Evolutionary conservation across 1,284 basidiomycete genomes (phyloP).

Genomic region (Sanghuangporus sanghuang): DNA sequence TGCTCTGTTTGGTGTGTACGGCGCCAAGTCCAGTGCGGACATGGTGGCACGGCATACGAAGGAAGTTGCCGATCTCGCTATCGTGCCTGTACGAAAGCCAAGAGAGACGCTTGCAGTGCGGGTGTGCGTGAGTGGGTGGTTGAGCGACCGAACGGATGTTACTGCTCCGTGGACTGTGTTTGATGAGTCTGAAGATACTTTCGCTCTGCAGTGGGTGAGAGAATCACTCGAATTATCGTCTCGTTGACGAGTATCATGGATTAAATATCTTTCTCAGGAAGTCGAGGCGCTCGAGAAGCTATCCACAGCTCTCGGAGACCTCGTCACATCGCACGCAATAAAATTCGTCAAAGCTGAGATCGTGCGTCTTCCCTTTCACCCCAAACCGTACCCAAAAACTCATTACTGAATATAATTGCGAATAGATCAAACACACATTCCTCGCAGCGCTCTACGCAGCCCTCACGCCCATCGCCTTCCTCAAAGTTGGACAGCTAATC

Average conservation of each 20-base stretch:
- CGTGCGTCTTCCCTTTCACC: neutral
- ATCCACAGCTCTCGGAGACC: constrained; percentile 40
- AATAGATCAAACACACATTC: constrained; percentile 41
- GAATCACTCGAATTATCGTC: neutral
- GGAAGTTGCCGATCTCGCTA: constrained; percentile 49
- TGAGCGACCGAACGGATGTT: constrained; percentile 40
- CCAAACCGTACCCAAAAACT: neutral
- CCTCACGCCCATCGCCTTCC: constrained; percentile 46
- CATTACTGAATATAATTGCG: neutral
- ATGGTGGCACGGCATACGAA: constrained; percentile 48
- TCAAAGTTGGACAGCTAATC: constrained; percentile 51
- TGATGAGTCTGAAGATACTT: constrained; percentile 41
- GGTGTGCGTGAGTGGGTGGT: constrained; percentile 55
- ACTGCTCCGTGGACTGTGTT: constrained; percentile 50
- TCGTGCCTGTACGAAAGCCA: constrained; percentile 39
- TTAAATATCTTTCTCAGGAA: constrained; percentile 34
- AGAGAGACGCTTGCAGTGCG: constrained; percentile 46
- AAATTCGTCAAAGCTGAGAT: constrained; percentile 45
- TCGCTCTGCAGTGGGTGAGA: constrained; percentile 53
- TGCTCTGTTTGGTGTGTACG: constrained; percentile 53
- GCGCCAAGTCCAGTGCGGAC: constrained; percentile 41
- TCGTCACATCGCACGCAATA: constrained; percentile 47
- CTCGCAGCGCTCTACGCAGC: constrained; percentile 45
- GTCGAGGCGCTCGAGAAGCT: constrained; percentile 47
- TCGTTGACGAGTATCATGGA: neutral